A percentile compares a stretch with the other conserved stretches of the same genome.
These are phyloP conservation scores for Teunomyces aglyptinius DNA, from an alignment of 805 yeast species.

Conservation along the genomic window DNA sequence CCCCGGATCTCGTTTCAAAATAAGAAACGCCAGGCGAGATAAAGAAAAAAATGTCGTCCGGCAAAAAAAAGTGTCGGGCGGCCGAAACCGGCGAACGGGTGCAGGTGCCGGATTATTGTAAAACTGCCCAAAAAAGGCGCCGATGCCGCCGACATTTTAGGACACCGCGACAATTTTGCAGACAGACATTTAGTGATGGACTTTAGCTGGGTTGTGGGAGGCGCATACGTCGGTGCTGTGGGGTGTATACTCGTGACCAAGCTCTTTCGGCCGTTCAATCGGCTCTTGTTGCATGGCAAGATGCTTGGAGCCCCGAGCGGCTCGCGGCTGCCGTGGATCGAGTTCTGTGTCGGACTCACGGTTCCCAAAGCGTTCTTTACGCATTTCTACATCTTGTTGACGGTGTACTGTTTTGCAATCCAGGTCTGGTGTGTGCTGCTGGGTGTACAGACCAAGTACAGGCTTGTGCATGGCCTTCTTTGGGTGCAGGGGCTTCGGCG, in stretches of 20 bases:
- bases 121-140: too few species aligned
- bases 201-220: background rate
- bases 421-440: constrained; percentile 14
- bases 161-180: too few species aligned
- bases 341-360: constrained; percentile 23
- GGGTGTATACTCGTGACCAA: constrained; percentile 14
- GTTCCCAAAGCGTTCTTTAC: constrained; percentile 64
- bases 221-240: background rate
- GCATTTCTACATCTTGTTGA: constrained; percentile 58
- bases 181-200: background rate
- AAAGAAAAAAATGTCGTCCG: background rate
- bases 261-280: constrained; percentile 14
- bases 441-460: constrained; percentile 16
- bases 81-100: background rate
- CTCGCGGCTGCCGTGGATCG: background rate
- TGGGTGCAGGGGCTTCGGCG: constrained; percentile 56
- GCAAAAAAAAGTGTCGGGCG: background rate
- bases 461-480: constrained; percentile 21
- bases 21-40: constrained; percentile 1
- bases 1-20: background rate
- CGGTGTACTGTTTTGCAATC: constrained; percentile 18
- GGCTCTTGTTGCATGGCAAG: constrained; percentile 25
- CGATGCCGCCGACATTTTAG: too few species aligned
- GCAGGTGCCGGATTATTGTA: too few species aligned
- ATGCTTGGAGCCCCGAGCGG: background rate